Evolutionary conservation across 2,329 filamentous ascomycete species (phyloP), one percentile per base, ranked within the genome.

Genomic region (Colletotrichum simmondsii): DNA sequence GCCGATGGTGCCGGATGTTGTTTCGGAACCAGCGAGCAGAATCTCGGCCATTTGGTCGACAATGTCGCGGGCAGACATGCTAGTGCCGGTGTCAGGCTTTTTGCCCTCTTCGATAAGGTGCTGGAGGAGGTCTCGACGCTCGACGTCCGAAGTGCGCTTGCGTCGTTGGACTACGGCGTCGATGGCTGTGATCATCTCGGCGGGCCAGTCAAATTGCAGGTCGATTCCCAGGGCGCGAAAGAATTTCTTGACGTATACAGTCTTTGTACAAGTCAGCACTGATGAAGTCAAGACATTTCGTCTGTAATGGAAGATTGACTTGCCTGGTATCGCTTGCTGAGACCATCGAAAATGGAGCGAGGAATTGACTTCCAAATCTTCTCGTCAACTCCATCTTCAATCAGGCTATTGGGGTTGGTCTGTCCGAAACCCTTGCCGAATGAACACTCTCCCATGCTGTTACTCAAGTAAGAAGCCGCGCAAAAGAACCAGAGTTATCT

Each of bases 1-100:
- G 10, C 72, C 75, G 7, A 79, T 76, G 16, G 76, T 78, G 22
- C 77, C 77, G 22, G 77, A 78, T 0, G 77, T 79, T 0, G 77
- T 78, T 68, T 79, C 77, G 49, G 76, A 78, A 35, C 77, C 77
- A 14, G 77, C 77, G 6, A 79, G 77, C 16, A 78, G 73, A 62
- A 79, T 76, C 46, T 74, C 72, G 59, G 72, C 68, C 72, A 74
- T 74, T 26, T 74, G 68, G 53, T 74, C 72, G 19, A 72, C 63
- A 2, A 77, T 76, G 22, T 73, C 75, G 63, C 62, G 74, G 24
- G 53, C 65, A n/a, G 19, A 67, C 76, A 74, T 77, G 49, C 7
- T 65, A 11, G 53, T 71, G 11, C 72, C 71, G 28, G 72, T 76
- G 30, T 72, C 68, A 0, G 72, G 72, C 52, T 72, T 74, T 69